Base-by-base conservation (phyloP, 106 monocot species). In the Dioscorea zingiberensis region DNA sequence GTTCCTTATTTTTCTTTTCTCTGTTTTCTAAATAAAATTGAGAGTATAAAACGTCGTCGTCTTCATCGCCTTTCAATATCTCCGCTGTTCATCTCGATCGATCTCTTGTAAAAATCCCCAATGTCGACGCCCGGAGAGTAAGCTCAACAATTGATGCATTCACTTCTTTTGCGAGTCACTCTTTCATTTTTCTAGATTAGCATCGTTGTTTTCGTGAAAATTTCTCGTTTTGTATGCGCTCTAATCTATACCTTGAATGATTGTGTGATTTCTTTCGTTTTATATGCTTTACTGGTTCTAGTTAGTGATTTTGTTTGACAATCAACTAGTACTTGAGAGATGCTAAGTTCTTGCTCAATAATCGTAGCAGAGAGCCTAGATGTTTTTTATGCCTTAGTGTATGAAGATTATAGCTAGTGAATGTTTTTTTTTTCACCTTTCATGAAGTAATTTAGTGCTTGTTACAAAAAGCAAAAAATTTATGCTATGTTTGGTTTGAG, bases 51-150 rank as follows among this genome's bases (percentile, higher is more conserved):
- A 38, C 3, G 9, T 38, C 38, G 10, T 38, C 38, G 38, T 1
- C 4, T 38, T 38, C 38, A 38, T 38, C 4, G 1, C 4, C 14
- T 9, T 51, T 15, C 14, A 18, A 18, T 51, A 51, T 16, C 15
- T 13, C 2, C 4, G 21, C 21, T 9, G n/a, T 24, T 56, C 23
- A 7, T 21, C 12, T 56, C 22, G 22, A 56, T 56, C 56, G 5
- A 22, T 56, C 12, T 19, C 2, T 53, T 53, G 51, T 19, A 23
- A 56, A 23, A 56, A 22, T 56, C 21, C 7, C 19, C 29, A 24
- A 60, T 60, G 60, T 60, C 60, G 26, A 13, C 60, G 12, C 60
- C 60, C 1, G 60, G 60, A 60, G 60, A 60, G 60, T 60, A 60
- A 60, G 60, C 7, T 16, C 24, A 13, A 27, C 22, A 22, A 11